Evolutionary conservation across 352 stramenopile species (phyloP), one percentile per base, ranked within the genome.

Genomic region (Phytophthora podocarpi): DNA sequence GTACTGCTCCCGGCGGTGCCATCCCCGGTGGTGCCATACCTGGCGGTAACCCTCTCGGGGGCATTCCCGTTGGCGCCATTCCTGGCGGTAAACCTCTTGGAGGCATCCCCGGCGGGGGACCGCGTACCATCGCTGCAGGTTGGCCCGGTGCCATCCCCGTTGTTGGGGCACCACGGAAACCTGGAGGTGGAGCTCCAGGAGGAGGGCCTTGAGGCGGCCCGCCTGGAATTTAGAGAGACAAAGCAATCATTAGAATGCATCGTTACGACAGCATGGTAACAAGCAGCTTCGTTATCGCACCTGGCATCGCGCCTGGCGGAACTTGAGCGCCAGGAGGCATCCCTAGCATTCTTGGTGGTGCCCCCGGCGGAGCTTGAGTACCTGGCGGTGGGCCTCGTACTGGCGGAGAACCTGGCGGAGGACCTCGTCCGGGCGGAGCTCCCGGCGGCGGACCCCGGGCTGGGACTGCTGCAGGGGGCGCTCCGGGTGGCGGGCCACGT

Each of bases 61-160:
- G 70, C 37, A 72, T 70, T 36, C 81, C 68, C 51, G 73, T 66
- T 18, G 82, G 81, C 13, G 70, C 57, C 64, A 78, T 82, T 43
- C 65, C 64, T 35, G 70, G 60, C 18, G 70, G 71, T 30, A 67
- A 43, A 18, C 59, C 68, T 62, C 70, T 45, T 13, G 78, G 78
- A 13, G 46, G n/a, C n/a, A n/a, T n/a, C n/a, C n/a, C n/a, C n/a
- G n/a, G n/a, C n/a, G n/a, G n/a, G n/a, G 69, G 64, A 31, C 57
- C 30, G 42, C 39, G 28, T 40, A 39, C 28, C 39, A 47, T 52
- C 37, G 54, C 62, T 18, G 74, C 68, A 45, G 67, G 59, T 32
- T 67, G 36, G 8, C 46, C 46, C 15, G 47, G 52, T 20, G 53
- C 49, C 7, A 26, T 45, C n/a, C 28, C 34, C 11, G 37, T 10